Evolutionary conservation across 129 eudicot genomes (phyloP), one percentile per base, ranked within the genome.

Genomic region (Scalesia atractyloides): DNA sequence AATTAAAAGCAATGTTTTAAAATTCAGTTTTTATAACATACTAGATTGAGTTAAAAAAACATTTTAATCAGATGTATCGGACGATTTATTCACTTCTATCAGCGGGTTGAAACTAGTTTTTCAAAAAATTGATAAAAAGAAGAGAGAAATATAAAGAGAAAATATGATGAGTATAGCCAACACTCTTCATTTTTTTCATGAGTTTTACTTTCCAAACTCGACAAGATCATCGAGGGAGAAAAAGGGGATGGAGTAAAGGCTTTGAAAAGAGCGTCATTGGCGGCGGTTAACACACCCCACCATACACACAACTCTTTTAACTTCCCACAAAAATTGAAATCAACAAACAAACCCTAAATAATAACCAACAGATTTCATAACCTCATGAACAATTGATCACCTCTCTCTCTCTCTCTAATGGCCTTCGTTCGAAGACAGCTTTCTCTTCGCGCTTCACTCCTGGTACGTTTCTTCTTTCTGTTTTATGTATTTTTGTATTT

Each of bases 351-450:
- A 61, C 80, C 80, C 69, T 76, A 76, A 76, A n/a, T 46, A 58
- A 59, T 41, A 46, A 43, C 56, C 37, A 77, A 51, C 74, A 39
- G 58, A 1, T 67, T 67, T 67, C 49, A 48, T 49, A 46, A 44
- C 9, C 68, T 59, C 14, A 72, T 26, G 73, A 36, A 15, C 53
- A 68, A 15, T 37, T 83, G 70, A 30, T 30, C 34, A 83, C 46
- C 0, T 69, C 12, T 22, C 36, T 5, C 1, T 15, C 30, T 44
- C 64, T 39, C n/a, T 47, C 52, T 44, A 70, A 86, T 86, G 91
- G 82, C 84, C 41, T 78, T 82, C 61, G 20, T 78, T 57, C 91
- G 88, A 59, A 73, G 76, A 76, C 81, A 71, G 39, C 61, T 83
- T 61, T 78, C 77, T 10, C 73, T 72, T 79, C 82, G 82, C 15